Conservation (phyloP, 208 protist species). For the Leishmania guyanensis region DNA sequence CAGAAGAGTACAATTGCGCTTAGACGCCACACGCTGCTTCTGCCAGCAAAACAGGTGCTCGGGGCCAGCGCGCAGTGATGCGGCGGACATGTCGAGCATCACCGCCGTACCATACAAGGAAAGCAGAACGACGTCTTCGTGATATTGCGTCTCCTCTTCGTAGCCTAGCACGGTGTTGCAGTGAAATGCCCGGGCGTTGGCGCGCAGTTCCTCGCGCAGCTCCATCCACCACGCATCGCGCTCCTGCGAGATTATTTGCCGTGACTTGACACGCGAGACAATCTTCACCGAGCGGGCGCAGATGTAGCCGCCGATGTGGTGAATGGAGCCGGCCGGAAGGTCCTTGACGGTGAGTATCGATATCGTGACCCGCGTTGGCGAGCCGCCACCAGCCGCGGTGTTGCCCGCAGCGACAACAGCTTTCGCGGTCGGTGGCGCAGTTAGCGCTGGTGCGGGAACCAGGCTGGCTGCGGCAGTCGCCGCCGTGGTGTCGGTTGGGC, state of each 20-base stretch:
- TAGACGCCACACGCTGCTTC: slow-evolving; percentile 40
- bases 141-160: slow-evolving; percentile 83
- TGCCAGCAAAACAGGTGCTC: slow-evolving; percentile 61
- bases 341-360: slow-evolving; percentile 88
- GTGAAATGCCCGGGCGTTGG: slow-evolving; percentile 87
- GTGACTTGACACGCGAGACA: slow-evolving; percentile 82
- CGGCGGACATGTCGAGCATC: slow-evolving; percentile 65
- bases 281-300: slow-evolving; percentile 91
- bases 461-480: background rate
- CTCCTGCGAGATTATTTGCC: slow-evolving; percentile 85
- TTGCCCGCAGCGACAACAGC: background rate
- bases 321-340: slow-evolving; percentile 71
- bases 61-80: slow-evolving; percentile 68
- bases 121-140: slow-evolving; percentile 87
- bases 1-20: slow-evolving; percentile 61
- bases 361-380: slow-evolving; percentile 41
- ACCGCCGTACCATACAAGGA: slow-evolving; percentile 91
- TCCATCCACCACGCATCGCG: slow-evolving; percentile 94
- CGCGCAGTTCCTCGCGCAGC: slow-evolving; percentile 88
- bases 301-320: slow-evolving; percentile 88
- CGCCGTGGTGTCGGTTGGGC: slow-evolving; percentile 1
- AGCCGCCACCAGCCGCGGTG: slow-evolving; percentile 9
- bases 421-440: background rate
- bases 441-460: background rate
- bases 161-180: slow-evolving; percentile 93